Evolutionary conservation across 768 basidiomycete species (phyloP), one percentile per base, ranked within the genome.

Genomic region (Scleroderma citrinum): DNA sequence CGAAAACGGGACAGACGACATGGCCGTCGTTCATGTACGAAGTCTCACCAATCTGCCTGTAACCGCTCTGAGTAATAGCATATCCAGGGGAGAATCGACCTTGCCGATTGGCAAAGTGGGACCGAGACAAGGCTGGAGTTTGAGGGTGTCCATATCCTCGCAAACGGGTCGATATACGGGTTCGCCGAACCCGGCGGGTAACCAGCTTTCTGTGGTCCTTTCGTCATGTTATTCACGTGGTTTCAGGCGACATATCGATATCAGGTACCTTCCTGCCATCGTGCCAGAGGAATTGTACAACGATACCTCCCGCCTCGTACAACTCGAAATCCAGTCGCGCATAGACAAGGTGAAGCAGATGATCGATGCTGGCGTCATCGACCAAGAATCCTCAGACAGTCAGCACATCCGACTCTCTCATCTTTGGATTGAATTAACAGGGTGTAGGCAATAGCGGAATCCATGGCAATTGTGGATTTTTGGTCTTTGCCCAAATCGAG

Each of bases 121-220:
- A 81, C 81, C 40, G 82, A 85, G 42, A 62, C 88, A 37, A 72
- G 77, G 30, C 66, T 90, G 2, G 85, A 90, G 51, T 82, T 92
- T 53, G 83, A 85, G 60, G 89, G 85, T 1, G 71, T 91, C 20
- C 88, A 91, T 63, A 83, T 89, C 59, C 56, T 86, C 11, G 63
- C 73, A 21, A 85, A 85, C 48, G 89, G 89, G 0, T 76, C 85
- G 0, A 76, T 92, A n/a, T 87, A 82, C 58, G 89, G 85, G 2
- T 73, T 87, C 44, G 85, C 83, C 16, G 76, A 80, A 54, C 76
- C 82, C 4, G 59, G 62, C 16, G 82, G 81, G 88, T 89, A 53
- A 54, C 74, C 56, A 24, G 26, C 20, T 44, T 51, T 34, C 13
- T 43, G n/a, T 19, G 23, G 12, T 26, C 14, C 8, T 16, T 3